phyloP scores from a whole-genome alignment of 192 early-diverging fungal genomes.

The Coemansia sp. region DNA sequence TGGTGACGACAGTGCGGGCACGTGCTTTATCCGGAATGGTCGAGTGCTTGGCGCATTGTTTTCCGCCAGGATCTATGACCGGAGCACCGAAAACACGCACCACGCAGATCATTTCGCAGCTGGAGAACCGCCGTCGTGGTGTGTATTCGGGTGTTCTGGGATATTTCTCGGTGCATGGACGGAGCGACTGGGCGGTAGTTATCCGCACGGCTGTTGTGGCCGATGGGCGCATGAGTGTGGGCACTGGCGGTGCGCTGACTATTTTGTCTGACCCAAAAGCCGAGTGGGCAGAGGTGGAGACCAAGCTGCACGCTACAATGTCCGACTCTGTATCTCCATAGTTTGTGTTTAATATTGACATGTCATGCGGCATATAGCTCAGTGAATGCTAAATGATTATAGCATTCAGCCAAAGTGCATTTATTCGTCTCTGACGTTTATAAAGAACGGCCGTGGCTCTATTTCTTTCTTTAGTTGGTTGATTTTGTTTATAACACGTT shows the following conservation, averaged over 20 bases:
- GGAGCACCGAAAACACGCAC: conserved; percentile 93
- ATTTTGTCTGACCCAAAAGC: conserved; percentile 79
- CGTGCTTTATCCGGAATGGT: conserved; percentile 63
- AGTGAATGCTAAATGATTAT: too few relatives aligned
- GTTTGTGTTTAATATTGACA: too few relatives aligned
- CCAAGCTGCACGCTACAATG: conserved; percentile 60
- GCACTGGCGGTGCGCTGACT: conserved; percentile 93
- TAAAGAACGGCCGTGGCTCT: too few relatives aligned
- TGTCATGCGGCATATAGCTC: too few relatives aligned
- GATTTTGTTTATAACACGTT: too few relatives aligned
- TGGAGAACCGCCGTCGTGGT: conserved; percentile 71
- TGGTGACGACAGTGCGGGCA: conserved; percentile 83
- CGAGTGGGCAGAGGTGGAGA: conserved; percentile 84
- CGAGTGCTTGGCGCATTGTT: conserved; percentile 71
- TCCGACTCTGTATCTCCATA: too few relatives aligned
- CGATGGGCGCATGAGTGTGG: conserved; percentile 62
- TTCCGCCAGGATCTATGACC: conserved; percentile 97
- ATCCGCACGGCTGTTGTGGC: conserved; percentile 83
- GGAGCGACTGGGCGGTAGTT: conserved; percentile 80
- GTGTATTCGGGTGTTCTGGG: conserved; percentile 90
- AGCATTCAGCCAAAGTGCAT: too few relatives aligned
- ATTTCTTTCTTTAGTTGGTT: too few relatives aligned
- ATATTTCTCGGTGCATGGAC: conserved; percentile 68
- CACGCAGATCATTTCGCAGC: conserved; percentile 69
- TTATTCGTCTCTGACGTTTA: too few relatives aligned